phyloP scores from a whole-genome alignment of 768 basidiomycete species.

The Cantharellus anzutake region DNA sequence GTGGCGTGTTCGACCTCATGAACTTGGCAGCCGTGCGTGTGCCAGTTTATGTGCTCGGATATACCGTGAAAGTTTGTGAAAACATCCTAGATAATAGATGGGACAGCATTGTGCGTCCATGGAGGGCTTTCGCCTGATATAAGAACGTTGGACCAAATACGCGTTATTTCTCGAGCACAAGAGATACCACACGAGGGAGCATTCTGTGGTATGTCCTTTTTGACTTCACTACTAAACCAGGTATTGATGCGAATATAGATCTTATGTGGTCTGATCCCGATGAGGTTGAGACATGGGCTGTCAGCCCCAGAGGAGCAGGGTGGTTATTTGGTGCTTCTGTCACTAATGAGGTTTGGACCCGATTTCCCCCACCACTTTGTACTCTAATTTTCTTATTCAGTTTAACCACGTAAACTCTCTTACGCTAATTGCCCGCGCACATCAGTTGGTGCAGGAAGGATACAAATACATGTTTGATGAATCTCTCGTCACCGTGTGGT shows the following conservation, averaged over 20 bases:
- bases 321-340: constrained; percentile 85
- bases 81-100: constrained; percentile 70
- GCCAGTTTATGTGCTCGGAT: background rate
- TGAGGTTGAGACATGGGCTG: constrained; percentile 89
- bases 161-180: constrained; percentile 50
- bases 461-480: constrained; percentile 23
- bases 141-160: constrained; percentile 82
- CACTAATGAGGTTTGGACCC: constrained; percentile 47
- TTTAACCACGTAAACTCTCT: constrained; percentile 89
- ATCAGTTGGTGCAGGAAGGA: constrained; percentile 91
- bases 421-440: constrained; percentile 78
- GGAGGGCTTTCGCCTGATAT: constrained; percentile 95
- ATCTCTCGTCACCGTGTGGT: constrained; percentile 72
- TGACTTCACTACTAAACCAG: background rate
- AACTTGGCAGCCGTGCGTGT: constrained; percentile 75
- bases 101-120: constrained; percentile 81
- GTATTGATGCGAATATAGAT: constrained; percentile 27
- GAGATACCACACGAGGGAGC: constrained; percentile 28
- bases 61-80: background rate
- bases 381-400: constrained; percentile 18
- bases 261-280: constrained; percentile 99
- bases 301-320: constrained; percentile 89
- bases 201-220: constrained; percentile 20
- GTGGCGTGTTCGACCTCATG: constrained; percentile 87
- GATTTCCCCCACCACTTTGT: background rate